Conservation (phyloP, 2,329 filamentous ascomycete genomes). For the Claviceps spartinae region DNA sequence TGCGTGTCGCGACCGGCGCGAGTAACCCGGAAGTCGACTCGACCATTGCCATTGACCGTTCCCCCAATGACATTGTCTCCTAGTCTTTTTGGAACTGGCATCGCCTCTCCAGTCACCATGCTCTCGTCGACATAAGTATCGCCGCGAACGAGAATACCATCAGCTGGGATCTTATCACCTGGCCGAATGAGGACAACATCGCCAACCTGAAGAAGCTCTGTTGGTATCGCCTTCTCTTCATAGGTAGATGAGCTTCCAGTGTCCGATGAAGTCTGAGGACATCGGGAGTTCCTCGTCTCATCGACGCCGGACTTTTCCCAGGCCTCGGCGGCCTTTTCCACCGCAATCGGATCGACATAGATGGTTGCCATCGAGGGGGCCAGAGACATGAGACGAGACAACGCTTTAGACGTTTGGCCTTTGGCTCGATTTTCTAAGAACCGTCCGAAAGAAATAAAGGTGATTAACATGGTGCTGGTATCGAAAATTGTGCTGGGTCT, state of each 20-base stretch:
- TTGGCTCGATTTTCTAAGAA: slow-evolving; percentile 92
- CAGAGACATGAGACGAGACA: slow-evolving; percentile 89
- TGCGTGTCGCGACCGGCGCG: slow-evolving; percentile 90
- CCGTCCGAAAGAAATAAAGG: slow-evolving; percentile 81
- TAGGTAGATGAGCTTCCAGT: slow-evolving; percentile 42
- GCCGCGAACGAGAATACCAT: slow-evolving; percentile 74
- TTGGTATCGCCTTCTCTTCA: slow-evolving; percentile 81
- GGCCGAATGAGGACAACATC: slow-evolving; percentile 88
- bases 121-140: slow-evolving; percentile 94
- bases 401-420: slow-evolving; percentile 86
- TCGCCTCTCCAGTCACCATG: slow-evolving; percentile 96
- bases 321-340: slow-evolving; percentile 73
- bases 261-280: slow-evolving; percentile 16
- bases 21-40: slow-evolving; percentile 84
- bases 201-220: slow-evolving; percentile 84
- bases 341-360: slow-evolving; percentile 86
- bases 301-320: slow-evolving; percentile 36
- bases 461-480: slow-evolving; percentile 96
- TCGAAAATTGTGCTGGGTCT: slow-evolving; percentile 87
- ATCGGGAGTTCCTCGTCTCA: slow-evolving; percentile 27
- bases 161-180: slow-evolving; percentile 92
- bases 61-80: slow-evolving; percentile 75
- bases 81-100: slow-evolving; percentile 82
- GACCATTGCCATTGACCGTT: slow-evolving; percentile 87
- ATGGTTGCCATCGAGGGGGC: slow-evolving; percentile 96